Evolutionary conservation across 345 rosid species (phyloP).

Genomic region (Melastoma malabathricum): DNA sequence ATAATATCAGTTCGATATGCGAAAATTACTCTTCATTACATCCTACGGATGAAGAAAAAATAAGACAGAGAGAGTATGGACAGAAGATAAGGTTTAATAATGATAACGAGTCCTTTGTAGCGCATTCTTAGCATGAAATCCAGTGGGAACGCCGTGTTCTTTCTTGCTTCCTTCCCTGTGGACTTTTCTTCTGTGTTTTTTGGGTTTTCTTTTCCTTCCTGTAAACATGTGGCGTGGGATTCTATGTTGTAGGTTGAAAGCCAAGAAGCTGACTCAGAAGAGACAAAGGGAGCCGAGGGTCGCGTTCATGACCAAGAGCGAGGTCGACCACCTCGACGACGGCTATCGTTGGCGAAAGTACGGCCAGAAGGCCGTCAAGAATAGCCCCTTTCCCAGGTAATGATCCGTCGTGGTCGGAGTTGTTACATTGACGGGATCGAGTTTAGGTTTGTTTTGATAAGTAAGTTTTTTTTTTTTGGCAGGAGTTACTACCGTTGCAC

Average conservation of each 20-base stretch:
- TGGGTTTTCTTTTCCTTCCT: too few species aligned
- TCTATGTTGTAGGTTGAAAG: conserved; percentile 44
- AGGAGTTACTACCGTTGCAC: conserved; percentile 99
- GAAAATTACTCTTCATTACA: too few species aligned
- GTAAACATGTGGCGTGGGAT: not conserved
- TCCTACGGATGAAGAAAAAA: too few species aligned
- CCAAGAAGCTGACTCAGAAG: conserved; percentile 77
- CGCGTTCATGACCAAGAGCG: conserved; percentile 97
- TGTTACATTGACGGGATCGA: not conserved
- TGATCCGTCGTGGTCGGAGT: not conserved
- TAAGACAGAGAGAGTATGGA: too few species aligned
- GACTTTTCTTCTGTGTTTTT: too few species aligned
- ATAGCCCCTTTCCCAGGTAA: conserved; percentile 95
- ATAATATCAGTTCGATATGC: too few species aligned
- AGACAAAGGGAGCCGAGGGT: conserved; percentile 69
- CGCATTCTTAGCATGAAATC: conserved; percentile 7
- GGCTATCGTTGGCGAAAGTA: conserved; percentile 97
- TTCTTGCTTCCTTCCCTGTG: not conserved
- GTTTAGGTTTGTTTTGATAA: not conserved
- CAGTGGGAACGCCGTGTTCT: conserved; percentile 4
- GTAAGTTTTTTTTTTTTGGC: conserved; percentile 3
- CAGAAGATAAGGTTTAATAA: too few species aligned
- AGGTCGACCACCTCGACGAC: conserved; percentile 89
- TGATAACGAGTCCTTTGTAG: not conserved
- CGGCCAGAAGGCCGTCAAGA: conserved; percentile 97